phyloP scores from a whole-genome alignment of 2,329 filamentous ascomycete genomes.

The Rhynchosporium agropyri region DNA sequence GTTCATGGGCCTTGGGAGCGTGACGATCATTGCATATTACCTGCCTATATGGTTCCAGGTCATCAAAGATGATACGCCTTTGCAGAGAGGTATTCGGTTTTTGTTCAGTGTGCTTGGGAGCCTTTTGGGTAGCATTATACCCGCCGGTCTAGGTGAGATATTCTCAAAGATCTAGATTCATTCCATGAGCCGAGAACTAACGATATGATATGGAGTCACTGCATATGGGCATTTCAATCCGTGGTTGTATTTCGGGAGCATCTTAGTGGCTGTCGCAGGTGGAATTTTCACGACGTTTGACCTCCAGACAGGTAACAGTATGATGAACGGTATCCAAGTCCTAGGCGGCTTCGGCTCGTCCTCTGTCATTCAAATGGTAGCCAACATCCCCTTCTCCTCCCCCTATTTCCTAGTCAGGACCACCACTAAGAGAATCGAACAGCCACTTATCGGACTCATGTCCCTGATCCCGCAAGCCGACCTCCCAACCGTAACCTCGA shows the following conservation, averaged over 20 bases:
- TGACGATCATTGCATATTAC: slow-evolving; percentile 45
- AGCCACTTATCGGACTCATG: slow-evolving; percentile 51
- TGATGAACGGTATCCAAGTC: slow-evolving; percentile 32
- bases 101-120: slow-evolving; percentile 45
- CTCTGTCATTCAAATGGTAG: slow-evolving; percentile 36
- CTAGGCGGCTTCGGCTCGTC: slow-evolving; percentile 56
- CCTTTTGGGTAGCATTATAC: slow-evolving; percentile 36
- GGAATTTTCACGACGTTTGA: slow-evolving; percentile 30
- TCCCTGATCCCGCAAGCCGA: slow-evolving; percentile 53
- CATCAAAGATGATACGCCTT: slow-evolving; percentile 44
- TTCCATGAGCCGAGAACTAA: not conserved
- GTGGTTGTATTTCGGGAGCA: slow-evolving; percentile 26
- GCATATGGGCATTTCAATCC: slow-evolving; percentile 36
- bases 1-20: slow-evolving; percentile 27
- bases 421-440: slow-evolving; percentile 22
- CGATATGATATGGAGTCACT: slow-evolving; percentile 30
- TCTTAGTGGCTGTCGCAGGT: slow-evolving; percentile 19
- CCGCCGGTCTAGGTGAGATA: slow-evolving; percentile 34
- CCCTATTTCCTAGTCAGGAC: not conserved
- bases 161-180: not conserved
- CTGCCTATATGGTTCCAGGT: slow-evolving; percentile 54
- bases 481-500: slow-evolving; percentile 55
- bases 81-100: slow-evolving; percentile 44
- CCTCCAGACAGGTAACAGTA: slow-evolving; percentile 20
- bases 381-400: not conserved